Evolutionary conservation across 495 filamentous ascomycete species (phyloP).

Genomic region (Aspergillus nidulans): DNA sequence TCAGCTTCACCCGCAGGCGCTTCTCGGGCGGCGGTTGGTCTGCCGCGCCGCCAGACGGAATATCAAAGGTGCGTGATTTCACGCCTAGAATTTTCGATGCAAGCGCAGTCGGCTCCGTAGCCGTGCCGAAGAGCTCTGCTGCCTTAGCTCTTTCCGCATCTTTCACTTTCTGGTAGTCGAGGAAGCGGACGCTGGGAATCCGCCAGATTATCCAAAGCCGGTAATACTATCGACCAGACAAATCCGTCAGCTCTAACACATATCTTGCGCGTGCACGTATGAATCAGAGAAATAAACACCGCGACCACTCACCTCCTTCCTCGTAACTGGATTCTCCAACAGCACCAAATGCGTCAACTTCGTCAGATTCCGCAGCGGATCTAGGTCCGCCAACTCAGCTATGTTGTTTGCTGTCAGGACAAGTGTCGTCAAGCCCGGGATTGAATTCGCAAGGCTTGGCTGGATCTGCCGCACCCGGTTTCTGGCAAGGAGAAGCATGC

Average conservation of each 20-base stretch:
- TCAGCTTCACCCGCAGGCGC: conserved; percentile 64
- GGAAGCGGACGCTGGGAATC: conserved; percentile 76
- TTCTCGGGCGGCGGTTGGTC: conserved; percentile 51
- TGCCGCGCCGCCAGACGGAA: conserved; percentile 42
- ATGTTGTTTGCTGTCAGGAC: conserved; percentile 75
- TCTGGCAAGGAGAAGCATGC: conserved; percentile 80
- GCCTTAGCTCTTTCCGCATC: conserved; percentile 74
- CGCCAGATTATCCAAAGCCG: conserved; percentile 88
- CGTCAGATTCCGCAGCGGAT: conserved; percentile 66
- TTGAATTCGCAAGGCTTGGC: conserved; percentile 59
- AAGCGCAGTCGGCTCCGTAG: conserved; percentile 68
- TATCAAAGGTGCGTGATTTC: conserved; percentile 79
- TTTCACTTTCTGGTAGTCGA: conserved; percentile 91
- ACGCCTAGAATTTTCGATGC: conserved; percentile 85
- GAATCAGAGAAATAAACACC: no score
- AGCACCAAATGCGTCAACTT: conserved; percentile 75
- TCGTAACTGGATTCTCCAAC: conserved; percentile 81
- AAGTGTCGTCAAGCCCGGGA: conserved; percentile 74
- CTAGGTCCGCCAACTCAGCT: conserved; percentile 78
- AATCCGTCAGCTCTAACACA: background rate
- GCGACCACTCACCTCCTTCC: conserved; percentile 70
- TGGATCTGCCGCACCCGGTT: conserved; percentile 85
- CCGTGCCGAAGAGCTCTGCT: conserved; percentile 74
- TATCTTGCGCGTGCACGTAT: no score
- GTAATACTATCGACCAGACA: conserved; percentile 63